These are phyloP conservation scores for Staphylotrichum tortipilum DNA, from an alignment of 495 filamentous ascomycete genomes.

Conservation along the genomic window DNA sequence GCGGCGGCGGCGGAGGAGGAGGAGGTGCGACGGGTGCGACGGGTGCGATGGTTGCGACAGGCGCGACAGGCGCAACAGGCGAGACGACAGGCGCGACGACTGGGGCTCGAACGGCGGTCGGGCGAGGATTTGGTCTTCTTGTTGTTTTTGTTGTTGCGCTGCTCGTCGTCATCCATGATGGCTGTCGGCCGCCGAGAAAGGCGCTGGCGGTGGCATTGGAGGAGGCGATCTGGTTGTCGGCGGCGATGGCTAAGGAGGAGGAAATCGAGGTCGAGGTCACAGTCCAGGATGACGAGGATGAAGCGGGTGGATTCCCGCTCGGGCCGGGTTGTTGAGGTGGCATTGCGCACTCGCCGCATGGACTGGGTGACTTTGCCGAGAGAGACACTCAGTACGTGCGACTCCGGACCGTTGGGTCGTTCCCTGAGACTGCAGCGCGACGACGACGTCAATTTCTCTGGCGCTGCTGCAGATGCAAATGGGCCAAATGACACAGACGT, in stretches of 20 bases:
- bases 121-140: conserved; percentile 31
- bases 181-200: conserved; percentile 57
- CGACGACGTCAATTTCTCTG: background rate
- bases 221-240: conserved; percentile 41
- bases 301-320: background rate
- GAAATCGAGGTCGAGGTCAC: too few species aligned
- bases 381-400: too few species aligned
- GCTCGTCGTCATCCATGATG: conserved; percentile 55
- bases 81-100: too few species aligned
- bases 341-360: too few species aligned
- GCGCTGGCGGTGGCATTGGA: conserved; percentile 63
- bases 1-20: conserved; percentile 7
- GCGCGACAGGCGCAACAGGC: too few species aligned
- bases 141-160: conserved; percentile 2
- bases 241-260: too few species aligned
- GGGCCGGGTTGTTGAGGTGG: background rate
- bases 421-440: conserved; percentile 10
- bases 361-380: too few species aligned
- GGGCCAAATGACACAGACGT: background rate
- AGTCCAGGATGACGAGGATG: too few species aligned
- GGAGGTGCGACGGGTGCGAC: too few species aligned
- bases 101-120: conserved; percentile 1
- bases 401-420: too few species aligned
- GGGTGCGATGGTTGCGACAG: too few species aligned
- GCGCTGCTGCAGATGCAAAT: too few species aligned